phyloP scores from a whole-genome alignment of 2,329 filamentous ascomycete genomes.

The Cytospora schulzeri region DNA sequence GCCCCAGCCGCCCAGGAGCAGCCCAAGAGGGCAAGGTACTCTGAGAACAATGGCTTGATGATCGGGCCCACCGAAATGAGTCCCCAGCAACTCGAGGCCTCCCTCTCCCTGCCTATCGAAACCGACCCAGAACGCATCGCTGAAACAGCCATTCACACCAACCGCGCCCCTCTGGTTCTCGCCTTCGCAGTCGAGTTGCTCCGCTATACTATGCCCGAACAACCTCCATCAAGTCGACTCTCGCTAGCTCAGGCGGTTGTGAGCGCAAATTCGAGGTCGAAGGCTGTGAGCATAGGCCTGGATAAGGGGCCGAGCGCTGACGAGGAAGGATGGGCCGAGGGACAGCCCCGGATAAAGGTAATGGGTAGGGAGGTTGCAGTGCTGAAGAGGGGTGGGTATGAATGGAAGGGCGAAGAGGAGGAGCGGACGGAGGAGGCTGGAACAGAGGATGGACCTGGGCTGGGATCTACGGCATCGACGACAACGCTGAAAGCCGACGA shows the following conservation, averaged over 20 bases:
- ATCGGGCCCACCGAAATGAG: conserved; percentile 40
- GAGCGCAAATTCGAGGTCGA: conserved; percentile 76
- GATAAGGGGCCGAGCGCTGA: conserved; percentile 66
- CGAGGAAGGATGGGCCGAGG: conserved; percentile 71
- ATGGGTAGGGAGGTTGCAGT: conserved; percentile 75
- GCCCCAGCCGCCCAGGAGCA: conserved; percentile 28
- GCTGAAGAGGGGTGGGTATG: conserved; percentile 76
- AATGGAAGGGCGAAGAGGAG: conserved; percentile 51
- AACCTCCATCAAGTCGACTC: conserved; percentile 80
- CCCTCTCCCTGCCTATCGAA: conserved; percentile 60
- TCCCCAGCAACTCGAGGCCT: conserved; percentile 63
- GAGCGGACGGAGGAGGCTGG: conserved; percentile 16
- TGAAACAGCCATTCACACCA: conserved; percentile 65
- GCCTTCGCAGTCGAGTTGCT: conserved; percentile 76
- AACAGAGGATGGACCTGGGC: conserved; percentile 16
- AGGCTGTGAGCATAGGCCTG: conserved; percentile 75
- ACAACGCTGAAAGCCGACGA: conserved; percentile 28
- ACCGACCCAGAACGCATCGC: conserved; percentile 62
- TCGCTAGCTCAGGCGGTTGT: conserved; percentile 84
- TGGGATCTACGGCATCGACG: conserved; percentile 27
- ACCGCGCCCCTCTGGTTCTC: conserved; percentile 79
- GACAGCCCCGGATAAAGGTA: conserved; percentile 72
- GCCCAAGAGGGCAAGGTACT: conserved; percentile 39
- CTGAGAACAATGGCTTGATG: conserved; percentile 33
- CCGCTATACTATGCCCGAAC: conserved; percentile 81